Percentiles rank a stretch among this genome's conserved stretches.
Conservation (phyloP, 192 early-diverging fungal species). For the Allomyces macrogynus region DNA sequence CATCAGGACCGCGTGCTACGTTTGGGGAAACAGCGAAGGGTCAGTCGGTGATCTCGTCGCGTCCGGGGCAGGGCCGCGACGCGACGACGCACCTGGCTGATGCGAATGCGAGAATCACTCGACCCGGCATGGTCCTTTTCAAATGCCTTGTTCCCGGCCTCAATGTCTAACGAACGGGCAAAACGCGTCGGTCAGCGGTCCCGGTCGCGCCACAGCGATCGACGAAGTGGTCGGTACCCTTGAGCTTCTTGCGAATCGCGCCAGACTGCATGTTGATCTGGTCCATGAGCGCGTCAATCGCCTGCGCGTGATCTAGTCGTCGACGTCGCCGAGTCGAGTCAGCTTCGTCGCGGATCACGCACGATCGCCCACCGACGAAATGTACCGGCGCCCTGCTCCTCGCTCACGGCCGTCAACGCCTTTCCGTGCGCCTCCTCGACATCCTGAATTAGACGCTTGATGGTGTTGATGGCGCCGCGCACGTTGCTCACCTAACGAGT, state of each 20-base stretch:
- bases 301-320: not conserved
- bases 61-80: too few species aligned
- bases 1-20: slow-evolving; percentile 25
- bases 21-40: slow-evolving; percentile 11
- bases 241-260: not conserved
- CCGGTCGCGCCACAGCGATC: too few species aligned
- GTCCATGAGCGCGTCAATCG: not conserved
- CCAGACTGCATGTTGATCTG: not conserved
- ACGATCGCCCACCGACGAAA: not conserved
- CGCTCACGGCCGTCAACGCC: not conserved
- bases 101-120: not conserved
- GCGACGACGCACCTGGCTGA: not conserved
- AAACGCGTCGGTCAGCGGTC: too few species aligned
- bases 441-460: not conserved
- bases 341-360: too few species aligned
- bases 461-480: not conserved
- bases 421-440: not conserved
- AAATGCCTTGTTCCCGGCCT: not conserved
- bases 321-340: not conserved
- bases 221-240: not conserved
- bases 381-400: not conserved
- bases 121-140: not conserved
- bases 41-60: not conserved
- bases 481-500: not conserved
- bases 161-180: not conserved